Evolutionary conservation across 2,329 filamentous ascomycete species (phyloP).

Genomic region (Fusarium acutatum): DNA sequence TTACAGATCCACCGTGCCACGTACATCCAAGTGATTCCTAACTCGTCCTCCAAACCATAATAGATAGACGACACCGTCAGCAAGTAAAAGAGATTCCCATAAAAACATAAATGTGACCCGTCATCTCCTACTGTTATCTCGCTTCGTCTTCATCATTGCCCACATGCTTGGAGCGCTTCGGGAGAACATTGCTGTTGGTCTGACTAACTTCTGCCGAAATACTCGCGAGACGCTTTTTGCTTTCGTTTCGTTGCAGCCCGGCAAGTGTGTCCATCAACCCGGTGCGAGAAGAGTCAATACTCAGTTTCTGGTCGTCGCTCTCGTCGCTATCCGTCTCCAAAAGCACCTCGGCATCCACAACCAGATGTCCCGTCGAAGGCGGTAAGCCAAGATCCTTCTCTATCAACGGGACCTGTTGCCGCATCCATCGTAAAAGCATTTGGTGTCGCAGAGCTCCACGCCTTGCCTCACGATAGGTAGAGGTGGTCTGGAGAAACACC

Average conservation of each 20-base stretch:
- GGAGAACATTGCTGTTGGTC: neutral
- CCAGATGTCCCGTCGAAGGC: neutral
- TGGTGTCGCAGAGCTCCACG: slow-evolving; percentile 22
- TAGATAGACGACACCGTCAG: neutral
- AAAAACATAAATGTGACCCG: neutral
- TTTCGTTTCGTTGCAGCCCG: neutral
- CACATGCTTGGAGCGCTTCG: slow-evolving; percentile 13
- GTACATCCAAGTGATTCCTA: slow-evolving; percentile 9
- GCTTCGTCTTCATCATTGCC: neutral
- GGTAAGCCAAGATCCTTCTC: slow-evolving; percentile 21
- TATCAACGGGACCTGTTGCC: slow-evolving; percentile 29
- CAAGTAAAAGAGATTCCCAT: neutral
- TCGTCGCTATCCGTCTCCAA: slow-evolving; percentile 4
- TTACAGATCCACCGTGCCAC: slow-evolving; percentile 13
- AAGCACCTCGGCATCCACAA: neutral
- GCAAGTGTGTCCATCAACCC: neutral
- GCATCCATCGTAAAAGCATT: slow-evolving; percentile 31
- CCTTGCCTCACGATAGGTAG: slow-evolving; percentile 19
- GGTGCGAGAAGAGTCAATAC: neutral
- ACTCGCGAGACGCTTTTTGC: slow-evolving; percentile 24
- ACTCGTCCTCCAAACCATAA: neutral
- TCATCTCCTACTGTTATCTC: neutral
- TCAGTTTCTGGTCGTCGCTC: neutral
- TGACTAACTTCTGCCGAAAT: neutral
- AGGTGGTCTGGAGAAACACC: slow-evolving; percentile 5